Evolutionary conservation across 2,329 filamentous ascomycete genomes (phyloP), one percentile per base, ranked within the genome.

Genomic region (Fusarium sp.): DNA sequence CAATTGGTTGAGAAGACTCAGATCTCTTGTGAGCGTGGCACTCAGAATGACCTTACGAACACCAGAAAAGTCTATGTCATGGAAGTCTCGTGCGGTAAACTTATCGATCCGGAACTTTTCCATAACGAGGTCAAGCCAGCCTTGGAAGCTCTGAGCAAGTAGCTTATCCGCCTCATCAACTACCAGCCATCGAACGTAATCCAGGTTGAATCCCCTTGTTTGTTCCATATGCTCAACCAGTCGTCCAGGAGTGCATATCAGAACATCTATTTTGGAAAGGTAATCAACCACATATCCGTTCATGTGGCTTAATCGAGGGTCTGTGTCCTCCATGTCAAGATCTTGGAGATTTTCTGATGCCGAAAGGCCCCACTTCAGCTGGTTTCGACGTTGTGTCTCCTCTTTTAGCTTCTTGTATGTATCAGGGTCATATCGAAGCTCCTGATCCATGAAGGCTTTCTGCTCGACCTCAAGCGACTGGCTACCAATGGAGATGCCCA

Each of bases 141-240:
- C 93, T 80, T 98, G 95, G 81, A 96, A 98, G 78, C 93, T 95
- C 81, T 98, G 94, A 47, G 95, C 93, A 10, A 98, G 88, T 18
- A 98, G 85, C 79, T 96, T 94, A 81, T 98, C 96, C 16, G 96
- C 96, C 83, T 98, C 96, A 77, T 98, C 96, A 50, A 98, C 93
- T 6, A 98, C 90, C 1, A 98, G 86, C 95, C 95, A 98, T 69
- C 93, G 90, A 9, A 98, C 86, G 79, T 93, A 88, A 64, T 93
- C 89, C 28, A 98, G 86, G 1, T 87, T 89, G 80, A 98, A 98
- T 0, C 94, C 95, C 6, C 90, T 89, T 0, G 96, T 98, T 67
- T 92, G 91, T 72, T 92, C 92, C 57, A 98, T 88, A 81, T 98
- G 96, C 77, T 98, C 96, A 8, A 98, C 94, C 2, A 98, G 88